A percentile compares a stretch with the other conserved stretches of the same genome.
Evolutionary conservation across 2,329 filamentous ascomycete species (phyloP).

Genomic region (Berkeleyomyces basicola): DNA sequence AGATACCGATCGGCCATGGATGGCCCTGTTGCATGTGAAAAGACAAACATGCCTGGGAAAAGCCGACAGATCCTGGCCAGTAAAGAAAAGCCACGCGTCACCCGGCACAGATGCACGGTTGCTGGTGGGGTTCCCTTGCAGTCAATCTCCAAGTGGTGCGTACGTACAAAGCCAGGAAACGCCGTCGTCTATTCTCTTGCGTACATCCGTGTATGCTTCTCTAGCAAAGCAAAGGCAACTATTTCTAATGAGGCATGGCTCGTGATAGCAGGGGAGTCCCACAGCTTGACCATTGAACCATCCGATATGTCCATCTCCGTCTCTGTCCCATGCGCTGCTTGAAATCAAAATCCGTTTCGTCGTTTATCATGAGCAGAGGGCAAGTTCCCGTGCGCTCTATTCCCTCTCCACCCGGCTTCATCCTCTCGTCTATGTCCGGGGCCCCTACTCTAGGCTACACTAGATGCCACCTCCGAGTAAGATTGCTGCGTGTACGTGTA

Average conservation of each 20-base stretch:
- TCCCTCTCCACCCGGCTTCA: not conserved
- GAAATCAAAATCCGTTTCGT: not conserved
- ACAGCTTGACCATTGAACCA: not conserved
- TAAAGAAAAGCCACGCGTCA: no score
- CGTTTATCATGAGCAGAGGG: not conserved
- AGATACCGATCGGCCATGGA: no score
- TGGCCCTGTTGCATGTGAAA: no score
- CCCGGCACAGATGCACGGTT: no score
- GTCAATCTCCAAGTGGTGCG: not conserved
- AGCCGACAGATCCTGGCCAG: no score
- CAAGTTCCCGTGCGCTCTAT: not conserved
- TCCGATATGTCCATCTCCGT: not conserved
- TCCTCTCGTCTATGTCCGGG: not conserved
- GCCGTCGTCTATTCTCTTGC: not conserved
- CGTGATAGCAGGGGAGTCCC: not conserved
- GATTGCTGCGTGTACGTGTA: not conserved
- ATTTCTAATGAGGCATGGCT: not conserved
- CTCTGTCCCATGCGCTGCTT: not conserved
- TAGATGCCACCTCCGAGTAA: constrained; percentile 3
- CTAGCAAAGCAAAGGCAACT: not conserved
- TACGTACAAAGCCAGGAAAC: not conserved
- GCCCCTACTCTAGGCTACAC: not conserved
- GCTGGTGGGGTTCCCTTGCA: no score
- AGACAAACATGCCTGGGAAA: no score
- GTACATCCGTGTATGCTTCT: not conserved